Base-by-base conservation (phyloP, 345 rosid species). In the Dipteronia sinensis region DNA sequence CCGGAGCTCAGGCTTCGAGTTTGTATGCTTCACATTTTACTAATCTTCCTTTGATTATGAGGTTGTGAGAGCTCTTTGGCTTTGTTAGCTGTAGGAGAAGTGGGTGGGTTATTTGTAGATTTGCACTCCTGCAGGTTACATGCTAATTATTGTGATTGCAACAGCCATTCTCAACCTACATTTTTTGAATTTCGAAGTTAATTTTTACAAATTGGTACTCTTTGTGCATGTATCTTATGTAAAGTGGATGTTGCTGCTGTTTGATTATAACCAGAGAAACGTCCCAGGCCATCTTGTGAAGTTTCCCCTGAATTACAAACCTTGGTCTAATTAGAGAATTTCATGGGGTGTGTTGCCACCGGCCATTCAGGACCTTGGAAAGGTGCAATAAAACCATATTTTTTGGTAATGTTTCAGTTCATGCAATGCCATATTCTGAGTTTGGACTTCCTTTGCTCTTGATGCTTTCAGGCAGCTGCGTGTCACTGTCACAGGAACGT, bases 301-400 rank as follows among this genome's bases (percentile, higher is more conserved):
- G 82, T 51, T 85, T 47, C 82, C 85, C 69, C 27, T 78, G 42
- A 78, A 76, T 81, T 79, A 67, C 40, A 81, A 20, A 80, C 53
- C 83, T 63, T 76, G 82, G 84, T 85, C 75, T 51, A 83, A 80
- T 65, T 78, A 73, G 22, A 78, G 76, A 71, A 82, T 83, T 58
- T 68, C 71, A 15, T 86, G 87, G 85, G 73, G 71, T 75, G 71
- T 67, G 61, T 78, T 85, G 53, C 88, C 86, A 23, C 73, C 74
- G 66, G 4, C 82, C 70, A 73, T 88, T 73, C 82, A 82, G 7
- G 42, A 70, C 23, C 84, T 82, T 42, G 89, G 85, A 69, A 88
- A 85, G 84, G 91, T 25, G 17, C 38, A 34, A 16, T 67, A 47
- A 25, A 34, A 47, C 40, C 64, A n/a, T n/a, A 72, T 71, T 34